Conservation (phyloP, 768 basidiomycete species). For the Tulasnella sp. region DNA sequence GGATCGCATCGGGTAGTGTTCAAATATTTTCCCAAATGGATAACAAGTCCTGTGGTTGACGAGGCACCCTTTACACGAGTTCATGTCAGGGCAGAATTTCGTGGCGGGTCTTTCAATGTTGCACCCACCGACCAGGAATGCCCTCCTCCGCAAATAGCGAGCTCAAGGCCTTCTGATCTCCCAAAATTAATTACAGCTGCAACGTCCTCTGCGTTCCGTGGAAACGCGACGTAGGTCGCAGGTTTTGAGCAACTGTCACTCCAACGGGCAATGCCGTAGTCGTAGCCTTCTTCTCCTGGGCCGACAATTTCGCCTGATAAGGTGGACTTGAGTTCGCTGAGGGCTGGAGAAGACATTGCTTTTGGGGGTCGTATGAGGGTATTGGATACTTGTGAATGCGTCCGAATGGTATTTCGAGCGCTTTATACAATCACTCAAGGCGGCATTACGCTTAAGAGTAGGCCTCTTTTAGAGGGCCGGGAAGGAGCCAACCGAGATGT, state of each 20-base stretch:
- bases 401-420: not conserved
- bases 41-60: slow-evolving; percentile 12
- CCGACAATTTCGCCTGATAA: not conserved
- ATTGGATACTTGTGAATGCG: not conserved
- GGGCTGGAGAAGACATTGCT: not conserved
- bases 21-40: slow-evolving; percentile 15
- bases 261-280: slow-evolving; percentile 34
- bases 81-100: not conserved
- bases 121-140: slow-evolving; percentile 17
- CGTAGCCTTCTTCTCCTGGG: slow-evolving; percentile 19
- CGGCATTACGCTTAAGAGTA: not conserved
- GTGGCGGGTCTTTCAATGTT: too few relatives aligned
- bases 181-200: slow-evolving; percentile 28
- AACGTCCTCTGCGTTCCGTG: slow-evolving; percentile 33
- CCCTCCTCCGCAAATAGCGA: slow-evolving; percentile 21
- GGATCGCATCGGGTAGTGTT: slow-evolving; percentile 12
- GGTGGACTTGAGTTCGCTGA: not conserved
- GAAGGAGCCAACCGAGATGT: not conserved
- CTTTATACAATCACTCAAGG: not conserved
- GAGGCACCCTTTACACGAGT: slow-evolving; percentile 42
- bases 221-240: slow-evolving; percentile 24
- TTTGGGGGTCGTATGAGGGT: not conserved
- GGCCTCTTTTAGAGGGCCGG: not conserved
- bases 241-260: slow-evolving; percentile 28
- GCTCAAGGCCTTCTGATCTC: slow-evolving; percentile 6